These are phyloP conservation scores for Cercospora janseana DNA, from an alignment of 2,329 filamentous ascomycete species.

Conservation along the genomic window DNA sequence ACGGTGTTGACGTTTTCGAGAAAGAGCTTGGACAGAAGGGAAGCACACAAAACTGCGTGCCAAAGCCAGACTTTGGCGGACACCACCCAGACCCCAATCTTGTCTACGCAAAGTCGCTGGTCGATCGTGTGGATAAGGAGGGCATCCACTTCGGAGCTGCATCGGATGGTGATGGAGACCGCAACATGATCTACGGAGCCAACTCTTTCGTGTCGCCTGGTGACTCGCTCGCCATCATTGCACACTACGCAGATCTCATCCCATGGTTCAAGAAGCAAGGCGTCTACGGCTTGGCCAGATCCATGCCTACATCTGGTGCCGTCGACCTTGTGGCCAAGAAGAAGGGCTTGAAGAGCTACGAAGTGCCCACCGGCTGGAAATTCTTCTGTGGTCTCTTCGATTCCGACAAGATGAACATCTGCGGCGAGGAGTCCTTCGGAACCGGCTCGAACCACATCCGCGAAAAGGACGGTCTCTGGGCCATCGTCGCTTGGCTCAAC, in stretches of 20 bases:
- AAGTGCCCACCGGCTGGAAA: conserved; percentile 98
- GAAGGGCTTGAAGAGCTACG: conserved; percentile 86
- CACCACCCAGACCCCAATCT: conserved; percentile 98
- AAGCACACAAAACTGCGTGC: conserved; percentile 87
- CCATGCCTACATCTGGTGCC: conserved; percentile 95
- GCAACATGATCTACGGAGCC: conserved; percentile 99
- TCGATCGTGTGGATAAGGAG: conserved; percentile 88
- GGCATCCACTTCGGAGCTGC: conserved; percentile 94
- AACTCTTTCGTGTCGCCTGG: conserved; percentile 95
- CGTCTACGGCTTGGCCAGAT: conserved; percentile 89
- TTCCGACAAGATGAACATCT: conserved; percentile 93
- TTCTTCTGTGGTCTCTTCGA: conserved; percentile 98
- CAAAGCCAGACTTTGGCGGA: conserved; percentile 91
- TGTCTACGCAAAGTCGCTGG: conserved; percentile 91
- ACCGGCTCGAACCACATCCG: conserved; percentile 98
- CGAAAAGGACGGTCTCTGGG: conserved; percentile 98
- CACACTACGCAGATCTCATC: conserved; percentile 92
- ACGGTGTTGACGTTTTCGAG: conserved; percentile 92
- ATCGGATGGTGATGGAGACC: conserved; percentile 94
- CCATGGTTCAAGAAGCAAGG: conserved; percentile 98
- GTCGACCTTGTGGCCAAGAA: conserved; percentile 95
- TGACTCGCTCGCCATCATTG: conserved; percentile 96
- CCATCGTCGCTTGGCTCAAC: conserved; percentile 95
- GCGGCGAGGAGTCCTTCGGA: conserved; percentile 96
- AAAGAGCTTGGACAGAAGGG: conserved; percentile 81